Evolutionary conservation across 164 flowering plant species (phyloP), one percentile per base, ranked within the genome.

Genomic region (Dillenia turbinata): DNA sequence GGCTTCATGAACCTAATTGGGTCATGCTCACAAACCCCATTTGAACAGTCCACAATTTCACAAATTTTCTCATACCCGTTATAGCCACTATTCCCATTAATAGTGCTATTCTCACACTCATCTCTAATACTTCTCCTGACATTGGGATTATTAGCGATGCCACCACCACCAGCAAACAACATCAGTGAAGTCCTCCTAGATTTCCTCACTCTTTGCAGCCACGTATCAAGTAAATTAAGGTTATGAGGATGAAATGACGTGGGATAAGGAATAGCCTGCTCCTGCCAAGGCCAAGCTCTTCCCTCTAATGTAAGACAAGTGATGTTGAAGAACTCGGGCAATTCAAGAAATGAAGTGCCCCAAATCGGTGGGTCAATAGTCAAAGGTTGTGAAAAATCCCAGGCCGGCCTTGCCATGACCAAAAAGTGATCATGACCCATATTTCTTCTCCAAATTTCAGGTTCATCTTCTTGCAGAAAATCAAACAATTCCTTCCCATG

Each of bases 91-190:
- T 8, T 54, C 13, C 17, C 50, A 44, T 40, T 44, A 9, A 24
- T 48, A 16, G 67, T 67, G 8, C 6, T 9, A 49, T 77, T 78
- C 15, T 74, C 79, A 57, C 97, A 95, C 56, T 95, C 96, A 1
- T 54, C 51, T 17, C 97, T 70, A 51, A 95, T 92, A 66, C 96
- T 87, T 49, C 85, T 75, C 12, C 97, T 72, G 24, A 95, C 79
- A 54, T 89, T 95, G 9, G 92, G 89, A 0, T 77, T 61, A 4
- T 79, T 13, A 2, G 88, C 75, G 13, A 72, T 61, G n/a, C 93
- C 92, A 7, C 96, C 97, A 1, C 97, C 99, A 17, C 94, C 99
- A 14, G 95, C 96, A 63, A 95, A 92, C 49, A 95, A 58, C 83
- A 80, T 79, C 44, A 92, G 64, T 0, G 85, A 71, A 15, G 71